Conservation (phyloP, 2,329 filamentous ascomycete genomes). For the Fusarium chlamydosporum region DNA sequence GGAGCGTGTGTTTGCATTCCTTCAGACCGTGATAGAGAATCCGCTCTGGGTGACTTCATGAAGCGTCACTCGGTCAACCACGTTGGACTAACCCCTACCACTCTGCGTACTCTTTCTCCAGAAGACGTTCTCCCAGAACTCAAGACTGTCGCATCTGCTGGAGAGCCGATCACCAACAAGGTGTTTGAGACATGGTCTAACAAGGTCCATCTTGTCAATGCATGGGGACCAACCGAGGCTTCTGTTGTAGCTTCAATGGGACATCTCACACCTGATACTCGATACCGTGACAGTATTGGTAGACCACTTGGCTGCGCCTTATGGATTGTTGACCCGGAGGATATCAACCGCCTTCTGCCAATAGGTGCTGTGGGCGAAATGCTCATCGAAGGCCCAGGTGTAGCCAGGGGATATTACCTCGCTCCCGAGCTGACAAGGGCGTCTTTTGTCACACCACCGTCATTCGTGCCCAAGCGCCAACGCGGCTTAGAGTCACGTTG, state of each 20-base stretch:
- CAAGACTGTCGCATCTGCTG: background rate
- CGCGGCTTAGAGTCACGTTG: background rate
- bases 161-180: background rate
- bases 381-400: background rate
- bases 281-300: background rate
- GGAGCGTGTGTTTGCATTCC: background rate
- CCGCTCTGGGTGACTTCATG: background rate
- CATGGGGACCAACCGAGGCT: constrained; percentile 1
- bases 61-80: background rate
- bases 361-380: constrained; percentile 1
- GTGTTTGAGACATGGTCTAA: background rate
- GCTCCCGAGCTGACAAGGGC: background rate
- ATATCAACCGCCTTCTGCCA: background rate
- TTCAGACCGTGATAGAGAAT: background rate
- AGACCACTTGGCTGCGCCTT: background rate
- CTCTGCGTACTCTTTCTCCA: background rate
- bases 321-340: background rate
- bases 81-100: background rate
- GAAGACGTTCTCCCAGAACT: background rate
- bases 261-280: background rate
- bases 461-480: background rate
- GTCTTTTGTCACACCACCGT: constrained; percentile 1
- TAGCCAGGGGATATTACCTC: background rate
- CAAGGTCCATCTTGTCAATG: constrained; percentile 1
- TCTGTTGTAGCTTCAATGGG: background rate